Base-by-base conservation (phyloP, 176 grass and related monocot species). In the Avena insularis region DNA sequence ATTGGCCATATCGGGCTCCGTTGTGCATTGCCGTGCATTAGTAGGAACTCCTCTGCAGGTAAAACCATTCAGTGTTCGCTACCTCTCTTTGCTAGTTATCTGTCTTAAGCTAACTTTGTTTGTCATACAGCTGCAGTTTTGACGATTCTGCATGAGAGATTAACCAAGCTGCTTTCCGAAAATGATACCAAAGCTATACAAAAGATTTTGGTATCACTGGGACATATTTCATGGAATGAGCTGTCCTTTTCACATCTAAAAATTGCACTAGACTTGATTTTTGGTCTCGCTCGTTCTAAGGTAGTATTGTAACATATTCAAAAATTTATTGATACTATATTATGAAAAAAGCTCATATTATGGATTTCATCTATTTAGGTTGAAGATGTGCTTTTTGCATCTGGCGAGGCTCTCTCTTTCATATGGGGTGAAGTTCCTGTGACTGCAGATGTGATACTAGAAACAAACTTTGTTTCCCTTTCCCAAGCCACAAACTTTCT, bases 381-480 rank as follows among this genome's bases (percentile, higher is more conserved):
- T 12, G 96, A 98, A 90, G 93, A 98, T 86, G 87, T 98, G 58
- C 93, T 98, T 81, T 98, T 98, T 92, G 86, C 96, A 86, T 90
- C 91, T 46, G 96, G 95, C 3, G 96, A 98, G 84, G 96, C 96
- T 58, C 72, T 95, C 81, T 95, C 93, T 89, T 98, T 95, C 87
- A 98, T 98, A 95, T 98, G 96, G 96, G 93, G 93, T 43, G 90
- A 92, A 81, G 90, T 98, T 78, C 91, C 96, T 76, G 86, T 95
- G 59, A 90, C 93, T 55, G 81, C 90, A 78, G 90, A 98, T 85
- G 75, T 91, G 69, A 91, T 98, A 89, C 84, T 98, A 74, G 91
- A 93, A 90, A 89, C 93, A 38, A 98, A 98, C 72, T 98, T 89
- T 84, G 86, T 77, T 90, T 98, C 96, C 75, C 93, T 98, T 79